Evolutionary conservation across 78 protist genomes (phyloP), one percentile per base, ranked within the genome.

Genomic region (Dictyostelium intermedium): DNA sequence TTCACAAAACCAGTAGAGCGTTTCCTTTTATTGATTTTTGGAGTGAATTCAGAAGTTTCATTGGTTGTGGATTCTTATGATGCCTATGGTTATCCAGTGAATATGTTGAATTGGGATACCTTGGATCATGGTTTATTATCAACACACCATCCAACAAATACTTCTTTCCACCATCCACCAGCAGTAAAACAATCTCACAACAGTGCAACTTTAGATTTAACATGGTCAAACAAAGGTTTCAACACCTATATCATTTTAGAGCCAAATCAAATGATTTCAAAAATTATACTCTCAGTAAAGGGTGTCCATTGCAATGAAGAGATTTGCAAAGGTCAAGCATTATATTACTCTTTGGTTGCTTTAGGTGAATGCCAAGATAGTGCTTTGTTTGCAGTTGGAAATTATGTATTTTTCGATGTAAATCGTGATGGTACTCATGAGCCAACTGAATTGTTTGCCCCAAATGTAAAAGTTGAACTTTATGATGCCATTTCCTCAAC

Each of bases 31-130:
- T 23, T 74, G 5, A 30, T 85, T 18, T 85, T 39, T 74, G 91
- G 91, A 18, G 56, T 85, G 6, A 74, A 18, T 25, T 30, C 84
- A 5, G 91, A 85, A 5, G 23, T 39, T 10, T 53, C 77, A 13
- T 45, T 85, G 37, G 30, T n/a, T 11, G 30, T 85, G 1, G 91
- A 85, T 5, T 13, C 70, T 4, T 72, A 20, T 10, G 91, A 85
- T 53, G 45, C 50, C 20, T 76, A 50, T 74, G 76, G 76, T 5
- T 72, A 63, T n/a, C 91, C 91, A 7, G 60, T 85, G 53, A 74
- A 85, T 56, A 85, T 85, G 91, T 16, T 74, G 9, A 63, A 30
- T 25, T 85, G 91, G 91, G 69, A 85, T 6, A 85, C 82, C 9
- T 23, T 85, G 18, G 91, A 85, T 37, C 73, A 74, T n/a, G 91